Conservation (phyloP, 352 stramenopile species). For the Phytophthora pinifolia region DNA sequence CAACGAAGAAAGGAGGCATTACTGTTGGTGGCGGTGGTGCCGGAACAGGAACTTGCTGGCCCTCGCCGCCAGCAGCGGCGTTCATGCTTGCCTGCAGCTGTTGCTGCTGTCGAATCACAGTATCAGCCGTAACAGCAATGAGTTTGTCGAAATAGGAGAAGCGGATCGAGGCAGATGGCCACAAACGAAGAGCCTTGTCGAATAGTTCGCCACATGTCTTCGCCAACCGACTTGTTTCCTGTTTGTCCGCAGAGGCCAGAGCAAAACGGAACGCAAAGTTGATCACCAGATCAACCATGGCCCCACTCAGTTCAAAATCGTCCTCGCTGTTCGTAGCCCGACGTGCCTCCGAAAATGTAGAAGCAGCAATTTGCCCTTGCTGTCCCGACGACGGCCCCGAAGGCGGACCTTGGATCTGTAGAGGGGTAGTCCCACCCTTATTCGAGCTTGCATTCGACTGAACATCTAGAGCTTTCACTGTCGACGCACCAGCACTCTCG, state of each 20-base stretch:
- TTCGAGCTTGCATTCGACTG: conserved; percentile 11
- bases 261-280: conserved; percentile 92
- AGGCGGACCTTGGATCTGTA: conserved; percentile 17
- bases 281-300: conserved; percentile 91
- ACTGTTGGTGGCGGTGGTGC: conserved; percentile 34
- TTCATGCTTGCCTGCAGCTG: conserved; percentile 42
- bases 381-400: conserved; percentile 6
- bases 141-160: conserved; percentile 92
- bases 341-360: conserved; percentile 25
- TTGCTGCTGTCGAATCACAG: conserved; percentile 79
- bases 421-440: background rate
- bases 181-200: conserved; percentile 83
- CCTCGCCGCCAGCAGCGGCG: conserved; percentile 16
- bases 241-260: conserved; percentile 87
- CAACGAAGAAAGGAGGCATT: conserved; percentile 81
- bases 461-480: conserved; percentile 23
- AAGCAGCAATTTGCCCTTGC: conserved; percentile 19
- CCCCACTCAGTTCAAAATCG: conserved; percentile 84
- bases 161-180: conserved; percentile 83
- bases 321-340: conserved; percentile 58
- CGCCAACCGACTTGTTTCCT: conserved; percentile 85
- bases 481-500: conserved; percentile 12
- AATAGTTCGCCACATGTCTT: conserved; percentile 89
- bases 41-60: conserved; percentile 31
- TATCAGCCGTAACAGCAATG: conserved; percentile 87